A percentile compares a stretch with the other conserved stretches of the same genome.
Evolutionary conservation across 805 yeast genomes (phyloP).

Genomic region (Saturnispora gosingensis): DNA sequence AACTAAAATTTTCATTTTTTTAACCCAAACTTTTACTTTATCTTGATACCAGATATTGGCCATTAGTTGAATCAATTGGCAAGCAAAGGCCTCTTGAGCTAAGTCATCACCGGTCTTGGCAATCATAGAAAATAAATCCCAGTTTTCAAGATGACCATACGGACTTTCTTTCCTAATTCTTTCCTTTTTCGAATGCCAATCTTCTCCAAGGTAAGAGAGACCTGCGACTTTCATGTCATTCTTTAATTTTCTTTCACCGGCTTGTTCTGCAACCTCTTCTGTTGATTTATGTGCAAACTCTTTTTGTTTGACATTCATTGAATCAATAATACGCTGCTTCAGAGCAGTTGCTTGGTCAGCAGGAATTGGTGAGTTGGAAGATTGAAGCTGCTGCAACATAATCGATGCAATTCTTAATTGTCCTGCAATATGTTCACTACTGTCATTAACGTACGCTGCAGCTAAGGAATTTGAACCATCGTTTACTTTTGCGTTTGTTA

Average conservation of each 20-base stretch:
- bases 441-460: constrained; percentile 8
- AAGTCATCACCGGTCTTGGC: constrained; percentile 95
- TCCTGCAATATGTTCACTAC: constrained; percentile 49
- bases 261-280: constrained; percentile 51
- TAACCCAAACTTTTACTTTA: constrained; percentile 77
- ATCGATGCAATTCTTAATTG: constrained; percentile 96
- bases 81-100: constrained; percentile 96
- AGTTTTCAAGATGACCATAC: constrained; percentile 78
- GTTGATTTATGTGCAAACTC: constrained; percentile 21
- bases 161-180: constrained; percentile 71
- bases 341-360: constrained; percentile 56
- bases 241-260: constrained; percentile 86
- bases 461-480: not conserved
- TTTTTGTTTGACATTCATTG: constrained; percentile 71
- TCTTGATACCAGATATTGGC: constrained; percentile 73
- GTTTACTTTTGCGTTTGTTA: constrained; percentile 8
- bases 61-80: constrained; percentile 84
- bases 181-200: constrained; percentile 77
- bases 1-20: constrained; percentile 82
- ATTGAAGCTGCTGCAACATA: constrained; percentile 84
- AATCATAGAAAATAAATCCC: constrained; percentile 94
- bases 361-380: constrained; percentile 39
- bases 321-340: constrained; percentile 56
- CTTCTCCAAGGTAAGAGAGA: constrained; percentile 72
- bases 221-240: constrained; percentile 87